Percentiles rank a stretch among this genome's conserved stretches.
phyloP scores from a whole-genome alignment of 495 filamentous ascomycete species.

The Trypethelium eluteriae region DNA sequence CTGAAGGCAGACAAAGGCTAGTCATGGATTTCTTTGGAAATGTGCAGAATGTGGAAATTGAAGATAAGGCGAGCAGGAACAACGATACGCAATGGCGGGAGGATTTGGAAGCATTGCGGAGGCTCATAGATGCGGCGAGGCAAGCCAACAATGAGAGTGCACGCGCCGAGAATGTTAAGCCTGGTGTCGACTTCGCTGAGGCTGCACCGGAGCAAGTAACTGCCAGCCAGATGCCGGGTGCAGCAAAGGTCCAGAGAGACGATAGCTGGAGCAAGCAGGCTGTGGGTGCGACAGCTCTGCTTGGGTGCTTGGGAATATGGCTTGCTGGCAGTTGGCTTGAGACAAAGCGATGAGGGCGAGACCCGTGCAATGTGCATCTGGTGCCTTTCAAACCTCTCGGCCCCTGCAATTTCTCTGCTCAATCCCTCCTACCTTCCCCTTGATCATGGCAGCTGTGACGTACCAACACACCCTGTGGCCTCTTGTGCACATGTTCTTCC shows the following conservation, averaged over 20 bases:
- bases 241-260: not conserved
- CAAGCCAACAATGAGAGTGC: not conserved
- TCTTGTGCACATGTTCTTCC: too few relatives aligned
- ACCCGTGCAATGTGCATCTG: not conserved
- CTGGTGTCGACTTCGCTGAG: not conserved
- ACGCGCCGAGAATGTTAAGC: not conserved
- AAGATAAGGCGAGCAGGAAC: slow-evolving; percentile 44
- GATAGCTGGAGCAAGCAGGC: slow-evolving; percentile 1
- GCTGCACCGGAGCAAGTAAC: not conserved
- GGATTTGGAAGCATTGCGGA: slow-evolving; percentile 54
- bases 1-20: slow-evolving; percentile 60
- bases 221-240: not conserved
- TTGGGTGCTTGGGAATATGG: slow-evolving; percentile 6
- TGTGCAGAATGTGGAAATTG: slow-evolving; percentile 91
- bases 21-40: slow-evolving; percentile 98
- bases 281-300: not conserved
- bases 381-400: not conserved
- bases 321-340: slow-evolving; percentile 5
- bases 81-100: slow-evolving; percentile 57
- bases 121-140: slow-evolving; percentile 2
- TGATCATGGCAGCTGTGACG: not conserved
- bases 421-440: too few relatives aligned
- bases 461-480: not conserved
- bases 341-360: not conserved
- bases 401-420: too few relatives aligned